Conservation (phyloP, 179 eudicot genomes). For the Beta lomatogona region DNA sequence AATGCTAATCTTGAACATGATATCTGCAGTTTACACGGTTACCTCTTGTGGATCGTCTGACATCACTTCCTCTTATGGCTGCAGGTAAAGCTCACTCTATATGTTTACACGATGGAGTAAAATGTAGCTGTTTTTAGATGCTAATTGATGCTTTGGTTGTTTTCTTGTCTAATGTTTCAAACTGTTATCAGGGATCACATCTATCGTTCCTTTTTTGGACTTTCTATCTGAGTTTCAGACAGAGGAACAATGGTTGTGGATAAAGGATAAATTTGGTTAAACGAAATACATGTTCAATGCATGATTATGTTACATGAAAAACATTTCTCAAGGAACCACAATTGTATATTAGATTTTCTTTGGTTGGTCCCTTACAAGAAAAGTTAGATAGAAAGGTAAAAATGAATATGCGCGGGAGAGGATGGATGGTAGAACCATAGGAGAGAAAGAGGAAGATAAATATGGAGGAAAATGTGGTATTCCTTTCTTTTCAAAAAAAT, state of each 20-base stretch:
- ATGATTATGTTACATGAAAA: no score
- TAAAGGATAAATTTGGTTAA: no score
- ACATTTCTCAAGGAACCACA: no score
- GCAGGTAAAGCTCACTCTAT: slow-evolving; percentile 44
- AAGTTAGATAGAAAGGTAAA: no score
- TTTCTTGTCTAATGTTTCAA: background rate
- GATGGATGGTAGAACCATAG: no score
- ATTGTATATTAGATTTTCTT: no score
- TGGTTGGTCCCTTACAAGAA: no score
- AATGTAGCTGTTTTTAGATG: background rate
- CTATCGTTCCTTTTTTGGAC: background rate
- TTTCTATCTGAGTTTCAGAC: background rate
- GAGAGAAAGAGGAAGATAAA: no score
- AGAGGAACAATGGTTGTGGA: background rate
- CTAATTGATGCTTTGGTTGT: background rate
- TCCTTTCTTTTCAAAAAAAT: no score
- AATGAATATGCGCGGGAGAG: no score
- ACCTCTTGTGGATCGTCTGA: slow-evolving; percentile 56
- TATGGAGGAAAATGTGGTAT: no score
- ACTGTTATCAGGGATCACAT: background rate
- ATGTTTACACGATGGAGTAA: background rate
- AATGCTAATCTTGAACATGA: slow-evolving; percentile 13
- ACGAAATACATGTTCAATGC: no score
- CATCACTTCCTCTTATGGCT: slow-evolving; percentile 68
- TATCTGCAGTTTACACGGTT: slow-evolving; percentile 57